These are phyloP conservation scores for Debaryomyces maramus DNA, from an alignment of 805 yeast species.

Conservation along the genomic window DNA sequence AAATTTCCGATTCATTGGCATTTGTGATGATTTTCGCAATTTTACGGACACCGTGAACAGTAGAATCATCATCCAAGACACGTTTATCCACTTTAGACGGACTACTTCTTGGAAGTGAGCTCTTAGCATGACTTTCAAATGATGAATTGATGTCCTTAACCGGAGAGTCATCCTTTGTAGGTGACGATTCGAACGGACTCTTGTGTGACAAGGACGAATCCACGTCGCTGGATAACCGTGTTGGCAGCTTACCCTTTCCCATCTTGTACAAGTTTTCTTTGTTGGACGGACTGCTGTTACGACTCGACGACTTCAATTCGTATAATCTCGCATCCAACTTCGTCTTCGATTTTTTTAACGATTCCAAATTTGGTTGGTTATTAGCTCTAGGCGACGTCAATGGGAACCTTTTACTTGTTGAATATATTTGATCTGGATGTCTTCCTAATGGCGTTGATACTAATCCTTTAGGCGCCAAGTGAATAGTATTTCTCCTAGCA, in stretches of 20 bases:
- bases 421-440: neutral
- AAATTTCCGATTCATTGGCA: constrained; percentile 14
- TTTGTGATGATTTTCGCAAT: constrained; percentile 22
- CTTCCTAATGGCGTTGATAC: constrained; percentile 1
- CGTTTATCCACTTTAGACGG: constrained; percentile 1
- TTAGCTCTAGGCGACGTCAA: constrained; percentile 17
- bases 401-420: constrained; percentile 5
- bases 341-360: constrained; percentile 16
- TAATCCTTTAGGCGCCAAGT: constrained; percentile 12
- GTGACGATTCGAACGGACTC: constrained; percentile 17
- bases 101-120: constrained; percentile 19
- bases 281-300: constrained; percentile 8
- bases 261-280: constrained; percentile 11
- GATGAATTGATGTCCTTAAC: constrained; percentile 2
- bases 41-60: constrained; percentile 10
- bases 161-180: constrained; percentile 6
- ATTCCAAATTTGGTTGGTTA: constrained; percentile 13
- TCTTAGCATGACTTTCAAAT: constrained; percentile 3
- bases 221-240: neutral
- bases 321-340: constrained; percentile 16
- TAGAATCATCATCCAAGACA: constrained; percentile 1
- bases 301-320: constrained; percentile 3
- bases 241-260: neutral
- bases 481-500: constrained; percentile 26
- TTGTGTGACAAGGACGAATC: constrained; percentile 3